phyloP scores from a whole-genome alignment of 805 yeast genomes.

The Cyberlindnera petersonii region DNA sequence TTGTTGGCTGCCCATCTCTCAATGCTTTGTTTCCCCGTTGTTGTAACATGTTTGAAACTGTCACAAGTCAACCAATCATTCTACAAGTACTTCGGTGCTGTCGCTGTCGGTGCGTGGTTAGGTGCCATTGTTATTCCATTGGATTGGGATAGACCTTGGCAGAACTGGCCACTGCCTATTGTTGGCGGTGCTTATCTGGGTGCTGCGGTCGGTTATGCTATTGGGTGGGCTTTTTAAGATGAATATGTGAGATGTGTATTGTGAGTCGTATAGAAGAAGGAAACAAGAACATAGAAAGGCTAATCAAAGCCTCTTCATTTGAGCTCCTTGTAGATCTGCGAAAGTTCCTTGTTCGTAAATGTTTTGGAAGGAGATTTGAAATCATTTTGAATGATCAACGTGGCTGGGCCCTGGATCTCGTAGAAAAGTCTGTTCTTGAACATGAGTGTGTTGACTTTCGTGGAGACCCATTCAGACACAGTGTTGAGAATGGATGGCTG shows the following conservation, averaged over 20 bases:
- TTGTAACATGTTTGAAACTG: slow-evolving; percentile 51
- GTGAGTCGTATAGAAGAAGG: too few species aligned
- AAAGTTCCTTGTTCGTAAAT: slow-evolving; percentile 15
- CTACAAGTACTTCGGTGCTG: slow-evolving; percentile 32
- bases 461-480: slow-evolving; percentile 14
- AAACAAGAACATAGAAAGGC: background rate
- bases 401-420: slow-evolving; percentile 31
- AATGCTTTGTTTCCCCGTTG: slow-evolving; percentile 55
- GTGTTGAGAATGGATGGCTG: slow-evolving; percentile 6
- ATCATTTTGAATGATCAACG: slow-evolving; percentile 25
- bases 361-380: slow-evolving; percentile 3
- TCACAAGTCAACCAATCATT: slow-evolving; percentile 31
- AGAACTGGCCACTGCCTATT: slow-evolving; percentile 88
- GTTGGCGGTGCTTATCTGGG: slow-evolving; percentile 76
- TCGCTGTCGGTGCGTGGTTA: slow-evolving; percentile 74
- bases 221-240: slow-evolving; percentile 31
- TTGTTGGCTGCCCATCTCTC: slow-evolving; percentile 61
- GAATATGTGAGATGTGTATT: slow-evolving; percentile 1
- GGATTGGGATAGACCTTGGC: slow-evolving; percentile 99
- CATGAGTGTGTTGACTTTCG: slow-evolving; percentile 15
- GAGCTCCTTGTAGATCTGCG: slow-evolving; percentile 13
- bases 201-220: slow-evolving; percentile 54
- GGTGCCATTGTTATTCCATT: slow-evolving; percentile 93
- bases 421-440: slow-evolving; percentile 22
- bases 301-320: slow-evolving; percentile 2